Evolutionary conservation across 495 filamentous ascomycete genomes (phyloP).

Genomic region (Halenospora varia): DNA sequence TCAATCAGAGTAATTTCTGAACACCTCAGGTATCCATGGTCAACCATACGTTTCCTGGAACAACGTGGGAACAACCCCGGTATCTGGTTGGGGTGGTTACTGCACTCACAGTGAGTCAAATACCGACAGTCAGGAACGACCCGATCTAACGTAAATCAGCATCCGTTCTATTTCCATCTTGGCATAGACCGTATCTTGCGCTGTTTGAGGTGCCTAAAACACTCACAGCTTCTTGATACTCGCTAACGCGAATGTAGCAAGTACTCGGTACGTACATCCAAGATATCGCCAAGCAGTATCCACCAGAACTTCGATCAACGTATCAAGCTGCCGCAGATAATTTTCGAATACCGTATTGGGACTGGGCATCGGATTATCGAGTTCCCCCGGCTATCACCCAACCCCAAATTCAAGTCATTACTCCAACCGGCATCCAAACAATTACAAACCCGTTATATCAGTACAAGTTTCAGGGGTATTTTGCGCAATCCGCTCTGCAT

Average conservation of each 20-base stretch:
- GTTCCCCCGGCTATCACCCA: conserved; percentile 31
- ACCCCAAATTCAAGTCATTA: conserved; percentile 35
- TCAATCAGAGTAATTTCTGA: too few species aligned
- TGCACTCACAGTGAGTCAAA: conserved; percentile 42
- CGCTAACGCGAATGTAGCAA: conserved; percentile 21
- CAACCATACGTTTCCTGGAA: conserved; percentile 45
- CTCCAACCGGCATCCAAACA: conserved; percentile 28
- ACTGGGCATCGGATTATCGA: conserved; percentile 45
- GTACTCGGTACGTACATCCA: conserved; percentile 30
- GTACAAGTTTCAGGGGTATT: conserved; percentile 28
- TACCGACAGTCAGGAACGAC: too few species aligned
- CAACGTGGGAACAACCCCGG: conserved; percentile 21
- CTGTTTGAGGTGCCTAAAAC: conserved; percentile 36
- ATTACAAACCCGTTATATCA: conserved; percentile 36
- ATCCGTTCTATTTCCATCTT: conserved; percentile 38
- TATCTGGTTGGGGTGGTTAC: conserved; percentile 31
- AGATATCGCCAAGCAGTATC: conserved; percentile 49
- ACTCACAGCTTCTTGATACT: not conserved
- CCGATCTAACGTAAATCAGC: conserved; percentile 21
- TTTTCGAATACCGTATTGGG: conserved; percentile 53
- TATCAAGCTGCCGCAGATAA: conserved; percentile 38
- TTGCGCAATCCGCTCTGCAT: too few species aligned
- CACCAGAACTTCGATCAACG: conserved; percentile 24
- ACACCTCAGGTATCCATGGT: conserved; percentile 44
- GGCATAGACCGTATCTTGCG: conserved; percentile 44